Conservation (phyloP, 2,329 filamentous ascomycete species). For the Aspergillus pseudoglaucus region DNA sequence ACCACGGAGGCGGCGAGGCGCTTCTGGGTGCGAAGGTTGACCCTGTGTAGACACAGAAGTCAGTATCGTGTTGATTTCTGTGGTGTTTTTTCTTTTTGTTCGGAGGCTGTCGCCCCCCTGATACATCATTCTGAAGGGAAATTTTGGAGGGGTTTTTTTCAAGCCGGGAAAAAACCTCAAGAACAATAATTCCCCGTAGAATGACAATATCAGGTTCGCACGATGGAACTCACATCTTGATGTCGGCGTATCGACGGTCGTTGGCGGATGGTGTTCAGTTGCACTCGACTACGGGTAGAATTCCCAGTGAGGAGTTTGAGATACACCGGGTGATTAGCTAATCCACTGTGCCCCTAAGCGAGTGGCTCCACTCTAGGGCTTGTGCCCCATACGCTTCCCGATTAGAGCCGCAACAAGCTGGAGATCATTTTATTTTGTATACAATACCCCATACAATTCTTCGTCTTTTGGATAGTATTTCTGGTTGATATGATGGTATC, state of each 20-base stretch:
- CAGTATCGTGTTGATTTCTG: conserved; percentile 13
- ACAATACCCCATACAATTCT: too few relatives aligned
- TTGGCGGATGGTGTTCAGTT: conserved; percentile 41
- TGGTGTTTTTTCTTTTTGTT: neutral
- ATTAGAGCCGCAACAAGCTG: conserved; percentile 3
- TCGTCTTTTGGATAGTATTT: too few relatives aligned
- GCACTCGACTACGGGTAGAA: conserved; percentile 32
- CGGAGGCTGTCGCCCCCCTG: neutral
- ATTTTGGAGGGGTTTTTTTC: conserved; percentile 5
- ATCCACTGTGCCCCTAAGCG: conserved; percentile 34
- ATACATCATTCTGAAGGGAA: neutral
- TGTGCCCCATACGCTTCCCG: conserved; percentile 21
- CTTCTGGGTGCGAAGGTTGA: conserved; percentile 99
- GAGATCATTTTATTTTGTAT: neutral
- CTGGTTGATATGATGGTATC: too few relatives aligned
- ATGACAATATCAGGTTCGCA: conserved; percentile 13
- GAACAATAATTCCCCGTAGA: conserved; percentile 14
- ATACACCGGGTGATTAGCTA: conserved; percentile 35
- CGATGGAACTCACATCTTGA: conserved; percentile 40
- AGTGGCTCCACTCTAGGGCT: conserved; percentile 34
- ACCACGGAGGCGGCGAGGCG: conserved; percentile 98
- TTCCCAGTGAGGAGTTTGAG: conserved; percentile 37
- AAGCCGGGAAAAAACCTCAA: conserved; percentile 11
- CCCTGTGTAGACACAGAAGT: conserved; percentile 55
- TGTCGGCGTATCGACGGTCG: conserved; percentile 42